These are phyloP conservation scores for Begonia fuchsioides DNA, from an alignment of 306 rosid genomes.

Conservation along the genomic window DNA sequence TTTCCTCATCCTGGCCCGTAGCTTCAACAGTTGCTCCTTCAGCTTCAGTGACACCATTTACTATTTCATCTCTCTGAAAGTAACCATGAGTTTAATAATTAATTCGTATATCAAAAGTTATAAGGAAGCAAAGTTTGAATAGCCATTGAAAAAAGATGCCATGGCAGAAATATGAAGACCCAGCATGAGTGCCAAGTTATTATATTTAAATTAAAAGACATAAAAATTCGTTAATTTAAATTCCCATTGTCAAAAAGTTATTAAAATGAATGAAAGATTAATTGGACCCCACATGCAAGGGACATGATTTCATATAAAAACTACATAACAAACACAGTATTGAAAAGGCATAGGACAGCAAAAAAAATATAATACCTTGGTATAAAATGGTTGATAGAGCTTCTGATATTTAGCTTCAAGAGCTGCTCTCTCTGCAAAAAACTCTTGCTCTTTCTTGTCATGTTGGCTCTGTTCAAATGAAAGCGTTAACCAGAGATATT, in stretches of 20 bases:
- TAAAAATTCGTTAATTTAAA: too few relatives aligned
- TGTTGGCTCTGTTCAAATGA: slow-evolving; percentile 48
- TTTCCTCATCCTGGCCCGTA: slow-evolving; percentile 27
- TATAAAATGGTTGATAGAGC: slow-evolving; percentile 57
- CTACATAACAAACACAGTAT: too few relatives aligned
- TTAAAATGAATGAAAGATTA: too few relatives aligned
- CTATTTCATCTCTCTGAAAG: slow-evolving; percentile 59
- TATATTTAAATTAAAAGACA: too few relatives aligned
- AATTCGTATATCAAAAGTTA: neutral
- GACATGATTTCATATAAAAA: too few relatives aligned
- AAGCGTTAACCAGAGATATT: neutral
- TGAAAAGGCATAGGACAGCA: too few relatives aligned
- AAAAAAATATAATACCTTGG: slow-evolving; percentile 30
- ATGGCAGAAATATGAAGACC: too few relatives aligned
- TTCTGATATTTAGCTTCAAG: slow-evolving; percentile 89
- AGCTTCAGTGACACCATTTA: slow-evolving; percentile 55
- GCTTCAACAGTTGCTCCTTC: slow-evolving; percentile 42
- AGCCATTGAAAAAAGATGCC: too few relatives aligned
- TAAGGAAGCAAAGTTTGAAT: neutral
- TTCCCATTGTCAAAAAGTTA: too few relatives aligned
- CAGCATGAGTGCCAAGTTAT: too few relatives aligned
- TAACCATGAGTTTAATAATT: neutral
- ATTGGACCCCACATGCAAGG: too few relatives aligned
- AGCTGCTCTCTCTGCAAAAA: slow-evolving; percentile 83
- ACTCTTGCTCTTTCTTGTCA: slow-evolving; percentile 66